A percentile compares a stretch with the other conserved stretches of the same genome.
Evolutionary conservation across 225 moss, liverwort and hornwort species (phyloP).

Genomic region (Sphagnum contortum): DNA sequence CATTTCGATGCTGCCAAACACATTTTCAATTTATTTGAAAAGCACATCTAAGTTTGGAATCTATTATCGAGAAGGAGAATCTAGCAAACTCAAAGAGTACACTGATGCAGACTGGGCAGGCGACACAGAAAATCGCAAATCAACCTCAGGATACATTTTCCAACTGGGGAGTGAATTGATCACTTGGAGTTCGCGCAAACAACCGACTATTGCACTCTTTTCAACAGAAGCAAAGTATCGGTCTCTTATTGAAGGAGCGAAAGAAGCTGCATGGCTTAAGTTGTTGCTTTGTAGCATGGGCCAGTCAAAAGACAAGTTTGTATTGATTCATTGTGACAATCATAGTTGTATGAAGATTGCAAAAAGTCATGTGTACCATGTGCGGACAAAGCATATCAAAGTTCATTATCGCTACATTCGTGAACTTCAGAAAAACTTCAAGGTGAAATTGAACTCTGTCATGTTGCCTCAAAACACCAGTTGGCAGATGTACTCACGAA

Average conservation of each 20-base stretch:
- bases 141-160: background rate
- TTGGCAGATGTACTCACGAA: background rate
- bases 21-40: background rate
- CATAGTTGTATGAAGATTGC: constrained; percentile 3
- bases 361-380: constrained; percentile 3
- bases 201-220: background rate
- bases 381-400: constrained; percentile 7
- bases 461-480: background rate
- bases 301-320: background rate
- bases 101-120: constrained; percentile 10
- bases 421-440: background rate
- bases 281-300: background rate
- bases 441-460: background rate
- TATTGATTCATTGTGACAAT: background rate
- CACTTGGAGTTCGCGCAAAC: constrained; percentile 1
- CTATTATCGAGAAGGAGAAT: background rate
- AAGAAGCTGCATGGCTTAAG: constrained; percentile 2
- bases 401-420: constrained; percentile 6
- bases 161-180: background rate
- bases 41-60: background rate
- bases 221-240: constrained; percentile 1
- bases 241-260: background rate
- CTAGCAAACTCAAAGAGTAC: background rate
- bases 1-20: too few species aligned
- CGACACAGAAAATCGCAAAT: background rate